A percentile compares a stretch with the other conserved stretches of the same genome.
phyloP scores from a whole-genome alignment of 305 asterid genomes.

The Fraxinus platypoda region DNA sequence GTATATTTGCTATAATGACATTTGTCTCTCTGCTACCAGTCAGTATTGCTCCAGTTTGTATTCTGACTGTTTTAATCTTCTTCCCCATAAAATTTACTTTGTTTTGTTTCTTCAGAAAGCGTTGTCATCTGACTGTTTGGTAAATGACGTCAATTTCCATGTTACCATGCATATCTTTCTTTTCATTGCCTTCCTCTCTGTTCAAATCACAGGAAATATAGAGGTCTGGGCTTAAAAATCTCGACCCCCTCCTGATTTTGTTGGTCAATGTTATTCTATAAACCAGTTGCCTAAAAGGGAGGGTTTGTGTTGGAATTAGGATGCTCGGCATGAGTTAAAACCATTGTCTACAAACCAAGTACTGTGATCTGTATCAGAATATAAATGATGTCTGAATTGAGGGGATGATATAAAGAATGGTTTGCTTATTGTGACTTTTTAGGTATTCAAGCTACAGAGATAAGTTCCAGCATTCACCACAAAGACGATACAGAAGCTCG shows the following conservation, averaged over 20 bases:
- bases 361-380: neutral
- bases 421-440: conserved; percentile 4
- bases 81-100: neutral
- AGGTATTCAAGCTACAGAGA: conserved; percentile 67
- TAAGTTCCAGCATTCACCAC: conserved; percentile 63
- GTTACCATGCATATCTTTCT: neutral
- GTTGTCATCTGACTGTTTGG: neutral
- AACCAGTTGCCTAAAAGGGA: neutral
- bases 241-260: neutral
- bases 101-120: neutral
- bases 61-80: neutral
- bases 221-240: neutral
- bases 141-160: neutral
- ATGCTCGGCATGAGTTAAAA: neutral
- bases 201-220: neutral
- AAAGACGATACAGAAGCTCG: conserved; percentile 51
- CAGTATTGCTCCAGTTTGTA: neutral
- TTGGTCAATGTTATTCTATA: neutral
- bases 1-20: neutral
- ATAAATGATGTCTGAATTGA: neutral
- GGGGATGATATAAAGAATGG: neutral
- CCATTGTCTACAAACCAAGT: neutral
- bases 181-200: neutral
- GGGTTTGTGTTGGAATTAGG: neutral
- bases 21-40: neutral